Evolutionary conservation across 1,139 yeast species (phyloP).

Genomic region (Casaregolazyma suthepensis): DNA sequence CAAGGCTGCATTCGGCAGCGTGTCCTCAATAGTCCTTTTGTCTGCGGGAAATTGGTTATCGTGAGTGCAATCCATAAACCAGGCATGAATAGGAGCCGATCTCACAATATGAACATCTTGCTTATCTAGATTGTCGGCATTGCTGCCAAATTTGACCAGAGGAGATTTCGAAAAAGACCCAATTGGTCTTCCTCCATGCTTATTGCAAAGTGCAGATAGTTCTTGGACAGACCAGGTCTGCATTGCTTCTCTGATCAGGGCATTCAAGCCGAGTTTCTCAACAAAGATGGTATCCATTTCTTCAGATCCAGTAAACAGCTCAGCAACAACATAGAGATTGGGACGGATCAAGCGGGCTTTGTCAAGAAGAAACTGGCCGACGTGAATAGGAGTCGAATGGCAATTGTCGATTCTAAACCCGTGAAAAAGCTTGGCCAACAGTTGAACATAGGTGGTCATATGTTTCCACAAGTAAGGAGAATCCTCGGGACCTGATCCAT

Average conservation of each 20-base stretch:
- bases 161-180: constrained; percentile 57
- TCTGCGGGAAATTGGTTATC: constrained; percentile 88
- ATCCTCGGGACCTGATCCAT: constrained; percentile 69
- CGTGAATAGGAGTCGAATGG: constrained; percentile 93
- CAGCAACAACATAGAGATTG: constrained; percentile 87
- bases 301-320: constrained; percentile 88
- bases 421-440: constrained; percentile 70
- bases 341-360: constrained; percentile 83
- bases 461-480: constrained; percentile 87
- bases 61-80: constrained; percentile 97
- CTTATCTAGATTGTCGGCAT: constrained; percentile 11
- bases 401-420: constrained; percentile 95
- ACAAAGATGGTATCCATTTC: constrained; percentile 85
- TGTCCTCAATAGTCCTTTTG: constrained; percentile 88
- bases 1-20: constrained; percentile 88
- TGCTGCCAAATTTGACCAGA: constrained; percentile 20
- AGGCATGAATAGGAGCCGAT: constrained; percentile 76
- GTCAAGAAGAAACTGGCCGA: constrained; percentile 83
- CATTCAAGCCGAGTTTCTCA: constrained; percentile 80
- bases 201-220: constrained; percentile 77
- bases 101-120: constrained; percentile 42
- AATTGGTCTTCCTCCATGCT: constrained; percentile 92
- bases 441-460: constrained; percentile 71
- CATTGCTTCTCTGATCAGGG: constrained; percentile 94
- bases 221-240: constrained; percentile 90